Evolutionary conservation across 139 green algal species (phyloP).

Genomic region (Diplosphaera chodatii): DNA sequence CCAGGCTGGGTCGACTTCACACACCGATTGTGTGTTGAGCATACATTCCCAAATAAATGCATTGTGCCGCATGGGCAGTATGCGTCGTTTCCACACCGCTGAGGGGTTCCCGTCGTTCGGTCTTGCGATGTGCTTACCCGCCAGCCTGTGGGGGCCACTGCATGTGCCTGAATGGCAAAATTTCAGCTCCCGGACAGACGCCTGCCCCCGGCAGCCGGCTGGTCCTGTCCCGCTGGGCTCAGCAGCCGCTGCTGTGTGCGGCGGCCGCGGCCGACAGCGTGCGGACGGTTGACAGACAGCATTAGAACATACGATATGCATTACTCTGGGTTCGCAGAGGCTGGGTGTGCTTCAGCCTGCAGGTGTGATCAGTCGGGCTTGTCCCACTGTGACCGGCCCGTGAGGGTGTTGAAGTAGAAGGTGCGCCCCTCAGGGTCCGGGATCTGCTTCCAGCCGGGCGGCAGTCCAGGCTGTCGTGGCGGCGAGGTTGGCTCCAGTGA

Average conservation of each 20-base stretch:
- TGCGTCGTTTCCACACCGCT: background rate
- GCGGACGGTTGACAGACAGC: no score
- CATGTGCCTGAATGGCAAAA: no score
- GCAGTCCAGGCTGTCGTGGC: background rate
- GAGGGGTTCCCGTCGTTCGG: background rate
- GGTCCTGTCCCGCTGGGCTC: no score
- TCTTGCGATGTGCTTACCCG: background rate
- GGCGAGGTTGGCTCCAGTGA: background rate
- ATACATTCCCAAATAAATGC: background rate
- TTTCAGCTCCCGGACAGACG: no score
- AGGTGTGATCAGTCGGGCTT: background rate
- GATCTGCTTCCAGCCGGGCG: slow-evolving; percentile 4
- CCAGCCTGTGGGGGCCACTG: no score
- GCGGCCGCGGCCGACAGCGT: no score
- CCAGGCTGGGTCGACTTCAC: no score
- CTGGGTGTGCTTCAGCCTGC: no score
- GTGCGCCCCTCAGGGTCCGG: slow-evolving; percentile 13
- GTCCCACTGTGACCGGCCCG: background rate
- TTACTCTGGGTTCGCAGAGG: background rate
- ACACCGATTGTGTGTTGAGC: background rate
- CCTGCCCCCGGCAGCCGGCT: no score
- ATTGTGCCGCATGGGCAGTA: background rate
- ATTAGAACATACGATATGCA: background rate
- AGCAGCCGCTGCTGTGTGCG: no score
- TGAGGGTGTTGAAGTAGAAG: slow-evolving; percentile 14